phyloP scores from a whole-genome alignment of 139 green algal species.

The Volvox africanus region DNA sequence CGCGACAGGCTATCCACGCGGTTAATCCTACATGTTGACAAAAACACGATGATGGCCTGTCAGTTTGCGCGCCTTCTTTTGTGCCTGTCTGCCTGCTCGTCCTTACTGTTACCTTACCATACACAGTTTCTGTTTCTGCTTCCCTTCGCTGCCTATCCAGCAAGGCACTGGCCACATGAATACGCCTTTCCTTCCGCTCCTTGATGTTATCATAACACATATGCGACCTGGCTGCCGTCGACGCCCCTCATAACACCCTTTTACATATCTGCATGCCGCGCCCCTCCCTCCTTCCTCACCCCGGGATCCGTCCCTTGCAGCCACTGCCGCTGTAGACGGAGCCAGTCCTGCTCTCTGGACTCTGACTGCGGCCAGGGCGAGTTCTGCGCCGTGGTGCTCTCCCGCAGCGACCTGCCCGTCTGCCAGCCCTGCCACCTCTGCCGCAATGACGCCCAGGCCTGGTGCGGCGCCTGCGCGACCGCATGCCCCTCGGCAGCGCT shows the following conservation, averaged over 20 bases:
- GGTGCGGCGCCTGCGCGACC: conserved; percentile 5
- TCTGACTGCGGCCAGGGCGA: conserved; percentile 4
- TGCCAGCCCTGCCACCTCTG: conserved; percentile 33
- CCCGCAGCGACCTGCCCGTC: background rate
- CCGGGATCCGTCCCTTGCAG: too few species aligned
- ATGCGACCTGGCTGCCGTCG: background rate
- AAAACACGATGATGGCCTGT: too few species aligned
- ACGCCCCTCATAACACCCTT: background rate
- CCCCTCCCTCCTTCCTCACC: background rate
- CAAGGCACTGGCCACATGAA: too few species aligned
- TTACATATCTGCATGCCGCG: background rate
- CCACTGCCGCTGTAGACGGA: conserved; percentile 7
- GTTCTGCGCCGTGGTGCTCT: conserved; percentile 24
- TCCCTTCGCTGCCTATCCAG: too few species aligned
- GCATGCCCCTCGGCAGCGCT: conserved; percentile 24
- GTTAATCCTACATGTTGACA: too few species aligned
- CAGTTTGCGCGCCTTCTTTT: too few species aligned
- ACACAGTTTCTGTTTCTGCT: too few species aligned
- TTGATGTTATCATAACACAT: background rate
- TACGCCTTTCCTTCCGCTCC: too few species aligned
- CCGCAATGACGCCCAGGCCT: conserved; percentile 2
- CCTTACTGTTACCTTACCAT: too few species aligned
- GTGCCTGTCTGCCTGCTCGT: too few species aligned
- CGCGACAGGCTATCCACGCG: too few species aligned
- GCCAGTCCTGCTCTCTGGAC: background rate